Evolutionary conservation across 1,139 yeast species (phyloP), one percentile per base, ranked within the genome.

Genomic region (Eremothecium cymbalariae): DNA sequence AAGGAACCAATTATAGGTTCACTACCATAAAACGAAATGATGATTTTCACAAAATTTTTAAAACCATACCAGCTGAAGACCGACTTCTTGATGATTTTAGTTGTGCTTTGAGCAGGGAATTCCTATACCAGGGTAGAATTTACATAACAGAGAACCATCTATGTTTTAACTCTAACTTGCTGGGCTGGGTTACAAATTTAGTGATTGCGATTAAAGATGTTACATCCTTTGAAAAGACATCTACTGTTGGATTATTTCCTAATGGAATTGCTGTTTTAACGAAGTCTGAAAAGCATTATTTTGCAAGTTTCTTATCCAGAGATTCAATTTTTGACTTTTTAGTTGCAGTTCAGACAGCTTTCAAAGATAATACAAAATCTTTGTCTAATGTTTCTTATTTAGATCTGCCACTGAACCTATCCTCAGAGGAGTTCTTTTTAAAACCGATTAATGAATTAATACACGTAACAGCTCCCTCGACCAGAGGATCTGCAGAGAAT

Each of bases 171-270:
- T 84, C 96, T n/a, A 85, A 85, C 50, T 67, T 90, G 29, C 64
- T 93, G 32, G 96, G 96, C 1, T 88, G 95, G 95, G 85, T 85
- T 2, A 85, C 96, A 3, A 83, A 73, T 45, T 59, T 88, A 27
- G 72, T 81, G 5, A 71, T 90, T 19, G 77, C 84, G 2, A 72
- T 80, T 48, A 72, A 70, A 32, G 95, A 86, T 39, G 74, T 90
- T 28, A 66, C 73, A 3, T 67, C 72, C 17, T 70, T 90, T 47
- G 95, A 86, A 48, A 83, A 84, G 59, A 77, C 76, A 43, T 69
- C 76, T 28, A 85, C 95, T 0, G 95, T 86, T 1, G 95, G 94
- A 0, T 64, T 90, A 20, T 85, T 90, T 53, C 95, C 96, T 11
- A 88, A 88, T 56, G 97, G 95, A 2, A 82, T 88, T 12, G 66